These are phyloP conservation scores for Aspergillus hiratsukae DNA, from an alignment of 2,329 filamentous ascomycete species.

Conservation along the genomic window DNA sequence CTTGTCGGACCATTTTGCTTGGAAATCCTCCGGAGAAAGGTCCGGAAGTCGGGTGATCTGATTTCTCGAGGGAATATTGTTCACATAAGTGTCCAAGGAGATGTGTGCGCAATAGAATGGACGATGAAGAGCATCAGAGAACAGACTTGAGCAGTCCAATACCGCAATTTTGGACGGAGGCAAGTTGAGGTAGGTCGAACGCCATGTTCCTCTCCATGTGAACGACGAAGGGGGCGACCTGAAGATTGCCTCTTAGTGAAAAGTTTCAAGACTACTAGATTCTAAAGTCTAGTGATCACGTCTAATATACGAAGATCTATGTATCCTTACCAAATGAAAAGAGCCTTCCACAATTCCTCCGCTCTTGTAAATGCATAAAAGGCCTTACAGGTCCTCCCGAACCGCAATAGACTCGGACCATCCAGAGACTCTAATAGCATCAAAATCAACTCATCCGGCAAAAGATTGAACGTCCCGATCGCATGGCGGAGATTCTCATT, in stretches of 20 bases:
- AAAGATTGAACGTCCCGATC: constrained; percentile 60
- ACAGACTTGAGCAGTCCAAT: constrained; percentile 72
- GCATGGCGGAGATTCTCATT: constrained; percentile 61
- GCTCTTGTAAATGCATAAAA: constrained; percentile 78
- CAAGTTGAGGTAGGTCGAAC: constrained; percentile 67
- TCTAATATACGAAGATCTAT: background rate
- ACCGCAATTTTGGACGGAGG: constrained; percentile 49
- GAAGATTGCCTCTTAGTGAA: constrained; percentile 14
- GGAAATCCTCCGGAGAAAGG: constrained; percentile 69
- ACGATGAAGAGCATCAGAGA: constrained; percentile 83
- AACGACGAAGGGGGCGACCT: constrained; percentile 40
- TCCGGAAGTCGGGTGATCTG: constrained; percentile 65
- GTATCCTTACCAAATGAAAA: constrained; percentile 75
- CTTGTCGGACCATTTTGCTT: constrained; percentile 67
- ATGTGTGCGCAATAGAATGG: constrained; percentile 87
- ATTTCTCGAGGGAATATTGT: constrained; percentile 68
- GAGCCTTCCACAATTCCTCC: constrained; percentile 83
- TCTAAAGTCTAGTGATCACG: background rate
- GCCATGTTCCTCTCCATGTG: constrained; percentile 79
- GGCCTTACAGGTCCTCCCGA: constrained; percentile 78
- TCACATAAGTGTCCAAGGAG: constrained; percentile 60
- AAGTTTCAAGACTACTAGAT: constrained; percentile 1
- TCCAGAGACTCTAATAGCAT: constrained; percentile 73
- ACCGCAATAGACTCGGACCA: constrained; percentile 52
- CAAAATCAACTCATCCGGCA: constrained; percentile 79